Conservation (phyloP, 192 early-diverging fungal genomes). For the Backusella liffmaniae region DNA sequence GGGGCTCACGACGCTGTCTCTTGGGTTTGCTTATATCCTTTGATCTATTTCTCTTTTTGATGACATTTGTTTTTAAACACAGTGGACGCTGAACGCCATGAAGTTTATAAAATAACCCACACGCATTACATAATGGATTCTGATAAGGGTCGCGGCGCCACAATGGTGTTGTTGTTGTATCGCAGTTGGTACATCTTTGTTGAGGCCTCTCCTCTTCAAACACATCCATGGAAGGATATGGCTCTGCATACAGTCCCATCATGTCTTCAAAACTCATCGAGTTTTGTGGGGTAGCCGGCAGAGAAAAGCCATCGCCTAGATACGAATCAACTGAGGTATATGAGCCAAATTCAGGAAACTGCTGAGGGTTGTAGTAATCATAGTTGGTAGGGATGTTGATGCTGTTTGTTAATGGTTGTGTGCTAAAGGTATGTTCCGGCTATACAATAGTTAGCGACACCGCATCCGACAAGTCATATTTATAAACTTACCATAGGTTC, state of each 20-base stretch:
- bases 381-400: neutral
- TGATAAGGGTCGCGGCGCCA: slow-evolving; percentile 94
- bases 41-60: slow-evolving; percentile 85
- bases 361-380: neutral
- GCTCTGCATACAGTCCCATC: slow-evolving; percentile 21
- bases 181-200: slow-evolving; percentile 26
- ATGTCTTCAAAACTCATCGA: slow-evolving; percentile 33
- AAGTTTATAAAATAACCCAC: slow-evolving; percentile 94
- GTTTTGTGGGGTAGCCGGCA: slow-evolving; percentile 3
- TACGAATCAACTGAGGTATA: slow-evolving; percentile 1
- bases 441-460: neutral
- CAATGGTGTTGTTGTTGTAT: slow-evolving; percentile 79
- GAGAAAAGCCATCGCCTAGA: neutral
- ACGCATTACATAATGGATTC: slow-evolving; percentile 94
- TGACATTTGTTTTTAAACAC: slow-evolving; percentile 85
- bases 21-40: neutral
- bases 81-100: slow-evolving; percentile 88
- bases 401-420: neutral
- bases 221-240: neutral
- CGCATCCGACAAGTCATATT: neutral
- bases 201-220: neutral
- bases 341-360: slow-evolving; percentile 4
- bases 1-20: neutral
- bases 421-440: neutral
- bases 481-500: neutral